phyloP scores from a whole-genome alignment of 768 basidiomycete genomes.

The Boletus tomentosulus region DNA sequence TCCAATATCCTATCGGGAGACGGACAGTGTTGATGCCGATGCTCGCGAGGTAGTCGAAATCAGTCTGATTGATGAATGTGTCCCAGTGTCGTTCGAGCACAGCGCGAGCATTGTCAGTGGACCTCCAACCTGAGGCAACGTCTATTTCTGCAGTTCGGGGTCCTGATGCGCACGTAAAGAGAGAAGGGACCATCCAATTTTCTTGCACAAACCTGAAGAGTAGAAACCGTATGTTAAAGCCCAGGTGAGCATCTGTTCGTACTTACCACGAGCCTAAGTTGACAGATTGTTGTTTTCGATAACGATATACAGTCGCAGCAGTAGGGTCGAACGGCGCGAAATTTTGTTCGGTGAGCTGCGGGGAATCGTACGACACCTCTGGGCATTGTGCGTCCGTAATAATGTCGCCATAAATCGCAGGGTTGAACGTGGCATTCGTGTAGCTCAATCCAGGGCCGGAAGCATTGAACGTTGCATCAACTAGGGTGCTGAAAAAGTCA shows the following conservation, averaged over 20 bases:
- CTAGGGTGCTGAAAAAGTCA: background rate
- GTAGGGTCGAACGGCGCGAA: constrained; percentile 16
- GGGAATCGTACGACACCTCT: constrained; percentile 9
- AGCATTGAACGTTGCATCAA: background rate
- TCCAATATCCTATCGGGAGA: constrained; percentile 59
- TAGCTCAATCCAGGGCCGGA: background rate
- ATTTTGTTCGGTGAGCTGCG: constrained; percentile 1
- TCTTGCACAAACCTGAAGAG: constrained; percentile 63
- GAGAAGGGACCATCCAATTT: constrained; percentile 68
- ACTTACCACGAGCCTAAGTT: constrained; percentile 21
- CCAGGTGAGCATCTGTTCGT: no score
- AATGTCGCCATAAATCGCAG: background rate
- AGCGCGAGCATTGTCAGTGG: constrained; percentile 37
- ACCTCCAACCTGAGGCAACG: constrained; percentile 54
- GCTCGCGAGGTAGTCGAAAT: constrained; percentile 58
- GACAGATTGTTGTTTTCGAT: constrained; percentile 20
- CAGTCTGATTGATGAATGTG: constrained; percentile 59
- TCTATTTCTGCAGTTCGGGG: constrained; percentile 54
- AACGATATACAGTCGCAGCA: constrained; percentile 15
- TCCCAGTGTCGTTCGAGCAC: constrained; percentile 74
- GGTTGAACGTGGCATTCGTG: background rate
- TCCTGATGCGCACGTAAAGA: constrained; percentile 56
- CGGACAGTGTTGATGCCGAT: constrained; percentile 61
- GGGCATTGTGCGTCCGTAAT: constrained; percentile 1
- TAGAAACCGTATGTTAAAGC: background rate